phyloP scores from a whole-genome alignment of 139 green algal genomes.

The Tetraselmis chui region DNA sequence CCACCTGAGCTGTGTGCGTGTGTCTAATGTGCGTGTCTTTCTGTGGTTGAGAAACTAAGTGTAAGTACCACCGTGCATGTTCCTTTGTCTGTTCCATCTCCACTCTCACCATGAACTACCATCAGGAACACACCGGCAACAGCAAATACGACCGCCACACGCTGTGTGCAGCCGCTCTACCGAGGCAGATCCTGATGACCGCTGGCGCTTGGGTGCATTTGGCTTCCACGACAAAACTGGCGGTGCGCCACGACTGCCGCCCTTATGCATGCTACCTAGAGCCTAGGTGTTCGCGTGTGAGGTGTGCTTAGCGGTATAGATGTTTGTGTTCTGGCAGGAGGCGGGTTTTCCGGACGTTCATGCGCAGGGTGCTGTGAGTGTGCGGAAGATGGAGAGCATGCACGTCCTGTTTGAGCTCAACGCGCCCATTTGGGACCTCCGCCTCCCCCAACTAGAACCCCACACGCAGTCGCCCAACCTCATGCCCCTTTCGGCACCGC shows the following conservation, averaged over 20 bases:
- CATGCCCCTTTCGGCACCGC: background rate
- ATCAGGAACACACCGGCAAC: no score
- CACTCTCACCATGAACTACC: background rate
- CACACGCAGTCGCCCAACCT: background rate
- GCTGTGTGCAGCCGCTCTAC: background rate
- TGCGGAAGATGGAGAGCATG: background rate
- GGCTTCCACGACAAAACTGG: background rate
- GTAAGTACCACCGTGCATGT: background rate
- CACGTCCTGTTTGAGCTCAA: background rate
- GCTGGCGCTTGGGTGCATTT: background rate
- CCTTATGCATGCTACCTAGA: background rate
- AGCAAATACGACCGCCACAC: background rate
- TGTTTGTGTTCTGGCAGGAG: background rate
- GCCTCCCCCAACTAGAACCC: background rate
- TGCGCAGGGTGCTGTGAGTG: background rate
- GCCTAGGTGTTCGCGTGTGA: no score
- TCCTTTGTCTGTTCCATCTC: background rate
- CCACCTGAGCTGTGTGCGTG: background rate
- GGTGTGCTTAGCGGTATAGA: background rate
- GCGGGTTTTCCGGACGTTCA: background rate
- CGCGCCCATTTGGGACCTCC: background rate
- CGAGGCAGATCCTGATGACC: background rate
- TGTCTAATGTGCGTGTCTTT: background rate
- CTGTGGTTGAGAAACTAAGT: background rate
- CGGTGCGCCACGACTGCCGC: background rate